These are phyloP conservation scores for Trypanosomatidae sp. DNA, from an alignment of 208 protist genomes.

Conservation along the genomic window DNA sequence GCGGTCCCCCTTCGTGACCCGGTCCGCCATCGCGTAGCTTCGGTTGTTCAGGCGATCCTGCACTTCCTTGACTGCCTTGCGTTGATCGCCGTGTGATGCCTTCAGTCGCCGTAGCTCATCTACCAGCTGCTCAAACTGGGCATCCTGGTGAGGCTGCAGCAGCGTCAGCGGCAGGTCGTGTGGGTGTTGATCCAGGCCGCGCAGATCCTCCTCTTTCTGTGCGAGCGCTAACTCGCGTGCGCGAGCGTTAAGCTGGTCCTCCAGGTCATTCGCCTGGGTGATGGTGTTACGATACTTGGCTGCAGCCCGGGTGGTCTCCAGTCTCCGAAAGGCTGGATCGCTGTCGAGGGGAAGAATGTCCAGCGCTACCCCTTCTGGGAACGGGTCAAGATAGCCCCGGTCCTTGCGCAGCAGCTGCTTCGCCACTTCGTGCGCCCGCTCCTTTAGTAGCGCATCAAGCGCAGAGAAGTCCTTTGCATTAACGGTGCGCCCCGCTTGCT, in stretches of 20 bases:
- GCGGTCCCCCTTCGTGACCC: conserved; percentile 56
- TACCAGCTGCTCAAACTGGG: conserved; percentile 52
- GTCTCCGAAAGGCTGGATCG: conserved; percentile 46
- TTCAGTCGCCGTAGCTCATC: conserved; percentile 56
- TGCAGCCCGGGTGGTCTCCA: conserved; percentile 61
- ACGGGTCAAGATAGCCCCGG: conserved; percentile 57
- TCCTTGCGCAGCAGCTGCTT: conserved; percentile 52
- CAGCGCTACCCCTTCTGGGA: conserved; percentile 62
- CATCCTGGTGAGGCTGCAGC: conserved; percentile 63
- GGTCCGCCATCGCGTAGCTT: conserved; percentile 58
- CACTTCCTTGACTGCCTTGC: conserved; percentile 29
- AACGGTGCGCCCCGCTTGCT: conserved; percentile 22
- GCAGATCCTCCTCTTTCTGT: conserved; percentile 59
- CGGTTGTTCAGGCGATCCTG: conserved; percentile 66
- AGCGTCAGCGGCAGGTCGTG: conserved; percentile 46
- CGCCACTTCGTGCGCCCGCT: conserved; percentile 51
- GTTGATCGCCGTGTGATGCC: conserved; percentile 14
- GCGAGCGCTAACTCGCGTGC: conserved; percentile 56
- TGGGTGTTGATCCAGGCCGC: conserved; percentile 40
- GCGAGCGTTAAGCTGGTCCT: conserved; percentile 68
- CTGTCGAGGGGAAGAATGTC: conserved; percentile 62
- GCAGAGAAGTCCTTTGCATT: conserved; percentile 35
- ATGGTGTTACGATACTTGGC: conserved; percentile 55
- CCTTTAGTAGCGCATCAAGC: conserved; percentile 59
- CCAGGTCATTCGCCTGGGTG: conserved; percentile 42